A percentile compares a stretch with the other conserved stretches of the same genome.
These are phyloP conservation scores for Aspergillus fumigatus DNA, from an alignment of 2,329 filamentous ascomycete genomes.

Conservation along the genomic window DNA sequence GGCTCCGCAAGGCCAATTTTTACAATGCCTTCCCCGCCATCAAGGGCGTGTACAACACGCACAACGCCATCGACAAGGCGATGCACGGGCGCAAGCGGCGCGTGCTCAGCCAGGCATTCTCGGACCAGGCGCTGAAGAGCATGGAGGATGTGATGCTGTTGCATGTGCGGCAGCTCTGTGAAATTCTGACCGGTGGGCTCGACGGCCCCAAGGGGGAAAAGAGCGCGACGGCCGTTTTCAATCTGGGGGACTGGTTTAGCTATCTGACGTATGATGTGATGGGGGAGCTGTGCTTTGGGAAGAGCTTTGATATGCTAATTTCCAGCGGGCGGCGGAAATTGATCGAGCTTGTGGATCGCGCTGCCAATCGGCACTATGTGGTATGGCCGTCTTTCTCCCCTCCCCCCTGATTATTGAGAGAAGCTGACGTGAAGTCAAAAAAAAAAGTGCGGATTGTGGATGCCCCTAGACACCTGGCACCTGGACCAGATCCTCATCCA, in stretches of 20 bases:
- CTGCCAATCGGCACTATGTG: slow-evolving; percentile 64
- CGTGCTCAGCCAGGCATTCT: slow-evolving; percentile 68
- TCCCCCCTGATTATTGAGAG: not conserved
- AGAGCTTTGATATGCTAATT: slow-evolving; percentile 48
- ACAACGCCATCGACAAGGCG: slow-evolving; percentile 65
- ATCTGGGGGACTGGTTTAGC: slow-evolving; percentile 37
- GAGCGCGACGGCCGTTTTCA: slow-evolving; percentile 22
- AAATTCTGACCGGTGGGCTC: slow-evolving; percentile 19
- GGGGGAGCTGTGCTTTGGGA: slow-evolving; percentile 49
- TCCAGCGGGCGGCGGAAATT: slow-evolving; percentile 54
- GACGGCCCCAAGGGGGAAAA: slow-evolving; percentile 8
- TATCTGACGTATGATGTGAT: slow-evolving; percentile 49
- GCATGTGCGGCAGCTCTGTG: slow-evolving; percentile 64
- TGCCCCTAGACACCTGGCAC: slow-evolving; percentile 60
- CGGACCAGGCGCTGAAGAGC: slow-evolving; percentile 60
- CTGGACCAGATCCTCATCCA: slow-evolving; percentile 66
- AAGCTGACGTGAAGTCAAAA: slow-evolving; percentile 3
- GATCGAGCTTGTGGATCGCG: slow-evolving; percentile 61
- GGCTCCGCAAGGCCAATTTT: slow-evolving; percentile 60
- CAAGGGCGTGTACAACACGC: slow-evolving; percentile 61
- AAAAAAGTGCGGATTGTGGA: slow-evolving; percentile 73
- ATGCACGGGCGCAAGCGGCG: slow-evolving; percentile 67
- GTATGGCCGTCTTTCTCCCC: slow-evolving; percentile 23
- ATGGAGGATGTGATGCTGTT: slow-evolving; percentile 64
- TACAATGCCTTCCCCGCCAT: slow-evolving; percentile 70